Percentiles rank a stretch among this genome's conserved stretches.
These are phyloP conservation scores for Gossypium longicalyx DNA, from an alignment of 345 rosid species.

Conservation along the genomic window DNA sequence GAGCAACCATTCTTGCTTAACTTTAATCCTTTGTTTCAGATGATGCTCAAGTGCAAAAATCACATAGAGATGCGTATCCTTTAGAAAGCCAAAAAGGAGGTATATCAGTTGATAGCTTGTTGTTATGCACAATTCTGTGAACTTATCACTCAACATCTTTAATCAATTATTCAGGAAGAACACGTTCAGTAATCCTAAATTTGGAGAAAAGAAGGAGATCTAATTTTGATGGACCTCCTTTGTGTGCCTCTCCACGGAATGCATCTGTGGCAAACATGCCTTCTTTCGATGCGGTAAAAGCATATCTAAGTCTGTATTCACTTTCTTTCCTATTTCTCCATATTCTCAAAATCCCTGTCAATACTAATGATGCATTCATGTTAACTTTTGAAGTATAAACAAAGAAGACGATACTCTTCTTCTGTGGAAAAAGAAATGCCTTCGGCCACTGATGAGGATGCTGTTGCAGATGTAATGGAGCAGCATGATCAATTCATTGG, in stretches of 20 bases:
- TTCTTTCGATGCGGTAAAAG: slow-evolving; percentile 46
- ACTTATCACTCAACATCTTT: slow-evolving; percentile 14
- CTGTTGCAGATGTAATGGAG: slow-evolving; percentile 59
- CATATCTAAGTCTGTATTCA: neutral
- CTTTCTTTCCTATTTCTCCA: neutral
- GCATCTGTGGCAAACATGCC: slow-evolving; percentile 41
- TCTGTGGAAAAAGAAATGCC: slow-evolving; percentile 51
- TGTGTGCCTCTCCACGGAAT: slow-evolving; percentile 36
- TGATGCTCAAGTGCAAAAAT: slow-evolving; percentile 48
- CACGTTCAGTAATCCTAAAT: slow-evolving; percentile 53
- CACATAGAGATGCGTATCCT: slow-evolving; percentile 47
- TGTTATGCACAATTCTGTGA: slow-evolving; percentile 15
- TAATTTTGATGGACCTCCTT: slow-evolving; percentile 47
- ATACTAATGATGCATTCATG: slow-evolving; percentile 13
- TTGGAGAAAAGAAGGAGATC: slow-evolving; percentile 77
- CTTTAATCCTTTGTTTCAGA: slow-evolving; percentile 39
- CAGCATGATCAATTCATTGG: slow-evolving; percentile 79
- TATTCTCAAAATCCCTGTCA: neutral
- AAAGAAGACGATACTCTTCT: slow-evolving; percentile 52
- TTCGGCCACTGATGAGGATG: slow-evolving; percentile 67
- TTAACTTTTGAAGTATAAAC: slow-evolving; percentile 35
- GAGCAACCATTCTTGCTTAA: slow-evolving; percentile 11
- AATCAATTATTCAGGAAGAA: slow-evolving; percentile 45
- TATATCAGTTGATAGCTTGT: slow-evolving; percentile 24
- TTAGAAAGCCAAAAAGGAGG: slow-evolving; percentile 69